These are phyloP conservation scores for Scutellaria baicalensis DNA, from an alignment of 257 asterid genomes.

Conservation along the genomic window DNA sequence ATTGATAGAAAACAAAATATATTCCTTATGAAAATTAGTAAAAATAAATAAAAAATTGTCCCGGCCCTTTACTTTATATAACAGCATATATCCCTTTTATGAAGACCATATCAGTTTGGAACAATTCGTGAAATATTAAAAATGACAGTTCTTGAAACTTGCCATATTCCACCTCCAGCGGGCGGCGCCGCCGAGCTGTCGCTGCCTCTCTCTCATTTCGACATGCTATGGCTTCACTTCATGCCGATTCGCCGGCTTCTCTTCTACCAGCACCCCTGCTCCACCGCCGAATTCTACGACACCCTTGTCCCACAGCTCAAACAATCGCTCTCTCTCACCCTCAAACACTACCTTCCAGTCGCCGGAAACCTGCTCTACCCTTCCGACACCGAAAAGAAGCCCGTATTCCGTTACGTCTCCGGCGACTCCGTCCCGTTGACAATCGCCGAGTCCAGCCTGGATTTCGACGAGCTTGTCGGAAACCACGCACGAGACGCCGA, in stretches of 20 bases:
- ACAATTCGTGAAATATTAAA: too few relatives aligned
- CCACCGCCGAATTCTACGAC: conserved; percentile 22
- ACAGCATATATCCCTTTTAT: neutral
- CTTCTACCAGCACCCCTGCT: conserved; percentile 32
- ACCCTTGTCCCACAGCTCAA: conserved; percentile 38
- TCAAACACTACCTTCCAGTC: conserved; percentile 34
- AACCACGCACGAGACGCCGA: conserved; percentile 33
- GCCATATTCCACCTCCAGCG: conserved; percentile 21
- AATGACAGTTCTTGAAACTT: neutral
- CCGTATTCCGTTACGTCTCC: conserved; percentile 20
- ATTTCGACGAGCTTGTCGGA: conserved; percentile 21
- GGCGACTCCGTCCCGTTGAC: conserved; percentile 36
- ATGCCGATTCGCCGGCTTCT: conserved; percentile 29
- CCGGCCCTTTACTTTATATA: too few relatives aligned
- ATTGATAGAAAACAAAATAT: too few relatives aligned
- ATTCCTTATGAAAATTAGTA: too few relatives aligned
- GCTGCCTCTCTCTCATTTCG: conserved; percentile 35
- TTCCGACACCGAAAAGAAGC: conserved; percentile 4
- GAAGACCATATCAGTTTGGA: neutral
- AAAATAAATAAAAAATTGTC: too few relatives aligned
- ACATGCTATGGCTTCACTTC: conserved; percentile 36
- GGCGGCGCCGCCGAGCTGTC: conserved; percentile 13
- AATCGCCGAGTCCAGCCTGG: conserved; percentile 22
- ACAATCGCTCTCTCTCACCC: conserved; percentile 43
- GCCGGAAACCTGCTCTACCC: conserved; percentile 38